phyloP scores from a whole-genome alignment of 768 basidiomycete genomes.

The Dictyophora rubrovolvata region DNA sequence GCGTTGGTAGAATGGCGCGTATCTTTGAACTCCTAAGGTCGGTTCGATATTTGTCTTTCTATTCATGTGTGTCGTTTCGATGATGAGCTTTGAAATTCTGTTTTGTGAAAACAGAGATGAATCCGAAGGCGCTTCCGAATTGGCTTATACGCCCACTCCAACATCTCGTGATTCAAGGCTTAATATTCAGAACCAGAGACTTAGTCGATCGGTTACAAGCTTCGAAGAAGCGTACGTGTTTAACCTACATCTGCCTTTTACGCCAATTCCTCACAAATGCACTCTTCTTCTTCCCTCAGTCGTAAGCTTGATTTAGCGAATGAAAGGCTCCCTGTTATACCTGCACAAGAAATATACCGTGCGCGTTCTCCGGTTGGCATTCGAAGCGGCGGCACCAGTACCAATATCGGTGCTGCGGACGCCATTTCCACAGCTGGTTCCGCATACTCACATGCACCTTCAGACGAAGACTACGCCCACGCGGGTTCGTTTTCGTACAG shows the following conservation, averaged over 20 bases:
- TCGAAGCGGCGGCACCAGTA: constrained; percentile 21
- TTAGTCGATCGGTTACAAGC: constrained; percentile 51
- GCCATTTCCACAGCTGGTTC: constrained; percentile 14
- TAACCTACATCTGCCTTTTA: background rate
- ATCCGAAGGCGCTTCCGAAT: constrained; percentile 67
- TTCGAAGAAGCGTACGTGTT: constrained; percentile 70
- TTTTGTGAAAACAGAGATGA: constrained; percentile 50
- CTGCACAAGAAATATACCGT: background rate
- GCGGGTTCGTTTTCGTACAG: constrained; percentile 43
- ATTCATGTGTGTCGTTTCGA: background rate
- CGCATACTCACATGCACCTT: background rate
- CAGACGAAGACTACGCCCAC: constrained; percentile 38
- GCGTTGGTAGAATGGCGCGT: constrained; percentile 39
- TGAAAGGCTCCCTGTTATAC: background rate
- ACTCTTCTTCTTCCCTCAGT: background rate
- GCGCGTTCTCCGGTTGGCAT: background rate
- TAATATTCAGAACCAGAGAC: constrained; percentile 48
- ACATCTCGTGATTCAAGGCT: constrained; percentile 26
- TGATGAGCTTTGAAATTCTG: too few species aligned
- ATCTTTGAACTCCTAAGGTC: constrained; percentile 38
- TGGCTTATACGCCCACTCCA: constrained; percentile 21
- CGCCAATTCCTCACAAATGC: constrained; percentile 40
- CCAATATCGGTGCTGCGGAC: constrained; percentile 22
- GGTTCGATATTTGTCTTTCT: constrained; percentile 8
- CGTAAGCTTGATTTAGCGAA: background rate